Conservation (phyloP, 208 protist species). For the Leishmania guyanensis region DNA sequence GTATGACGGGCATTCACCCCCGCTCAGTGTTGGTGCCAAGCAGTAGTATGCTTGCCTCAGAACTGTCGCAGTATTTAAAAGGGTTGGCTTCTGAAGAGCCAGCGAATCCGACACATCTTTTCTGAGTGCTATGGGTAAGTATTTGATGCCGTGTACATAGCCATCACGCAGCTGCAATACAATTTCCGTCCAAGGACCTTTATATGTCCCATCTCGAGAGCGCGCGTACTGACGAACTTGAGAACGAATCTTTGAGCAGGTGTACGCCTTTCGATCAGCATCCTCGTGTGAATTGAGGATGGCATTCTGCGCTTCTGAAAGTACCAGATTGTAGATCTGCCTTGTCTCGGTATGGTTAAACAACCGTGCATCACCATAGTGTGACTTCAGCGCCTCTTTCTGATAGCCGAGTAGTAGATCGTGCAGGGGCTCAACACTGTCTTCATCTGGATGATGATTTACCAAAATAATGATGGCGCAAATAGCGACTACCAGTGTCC, state of each 20-base stretch:
- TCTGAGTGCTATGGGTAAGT: conserved; percentile 36
- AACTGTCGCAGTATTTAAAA: conserved; percentile 42
- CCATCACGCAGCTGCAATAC: conserved; percentile 63
- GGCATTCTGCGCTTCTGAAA: conserved; percentile 37
- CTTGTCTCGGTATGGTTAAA: conserved; percentile 48
- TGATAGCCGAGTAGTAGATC: conserved; percentile 16
- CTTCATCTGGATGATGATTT: conserved; percentile 19
- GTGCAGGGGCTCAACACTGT: conserved; percentile 19
- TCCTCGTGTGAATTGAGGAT: conserved; percentile 13
- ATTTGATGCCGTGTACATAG: conserved; percentile 57
- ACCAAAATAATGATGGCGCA: conserved; percentile 15
- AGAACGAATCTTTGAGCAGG: conserved; percentile 50
- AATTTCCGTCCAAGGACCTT: conserved; percentile 35
- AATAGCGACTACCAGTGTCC: not conserved
- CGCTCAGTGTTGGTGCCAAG: conserved; percentile 38
- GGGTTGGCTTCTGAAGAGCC: conserved; percentile 15
- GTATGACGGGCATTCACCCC: conserved; percentile 60
- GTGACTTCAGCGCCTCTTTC: conserved; percentile 24
- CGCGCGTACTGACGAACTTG: conserved; percentile 51
- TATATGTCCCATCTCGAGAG: conserved; percentile 46
- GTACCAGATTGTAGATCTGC: conserved; percentile 42
- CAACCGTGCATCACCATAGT: conserved; percentile 40
- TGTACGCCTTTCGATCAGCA: conserved; percentile 24
- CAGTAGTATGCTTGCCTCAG: conserved; percentile 48
- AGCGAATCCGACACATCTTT: conserved; percentile 42